These are phyloP conservation scores for Acer campestre DNA, from an alignment of 345 rosid species.

Conservation along the genomic window DNA sequence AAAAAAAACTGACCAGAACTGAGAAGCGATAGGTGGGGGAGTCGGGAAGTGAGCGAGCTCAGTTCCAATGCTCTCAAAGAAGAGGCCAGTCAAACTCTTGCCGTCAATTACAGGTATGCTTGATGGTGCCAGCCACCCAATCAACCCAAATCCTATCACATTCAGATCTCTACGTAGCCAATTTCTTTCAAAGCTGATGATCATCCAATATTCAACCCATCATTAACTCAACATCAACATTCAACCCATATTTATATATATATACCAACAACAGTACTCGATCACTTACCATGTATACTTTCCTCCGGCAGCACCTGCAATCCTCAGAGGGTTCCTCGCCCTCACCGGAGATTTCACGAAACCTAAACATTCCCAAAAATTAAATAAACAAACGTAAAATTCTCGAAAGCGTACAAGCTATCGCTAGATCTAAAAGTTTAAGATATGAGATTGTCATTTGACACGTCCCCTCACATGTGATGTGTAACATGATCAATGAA, in stretches of 20 bases:
- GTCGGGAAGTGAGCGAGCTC: slow-evolving; percentile 95
- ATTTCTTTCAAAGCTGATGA: slow-evolving; percentile 68
- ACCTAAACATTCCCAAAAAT: slow-evolving; percentile 28
- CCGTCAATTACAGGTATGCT: slow-evolving; percentile 84
- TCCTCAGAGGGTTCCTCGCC: slow-evolving; percentile 61
- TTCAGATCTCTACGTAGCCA: slow-evolving; percentile 79
- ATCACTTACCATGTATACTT: slow-evolving; percentile 59
- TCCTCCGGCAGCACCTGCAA: slow-evolving; percentile 56
- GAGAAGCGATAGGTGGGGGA: slow-evolving; percentile 70
- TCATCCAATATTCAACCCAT: neutral
- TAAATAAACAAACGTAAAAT: too few relatives aligned
- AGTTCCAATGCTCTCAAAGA: slow-evolving; percentile 89
- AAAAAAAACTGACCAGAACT: slow-evolving; percentile 50
- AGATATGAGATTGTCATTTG: too few relatives aligned
- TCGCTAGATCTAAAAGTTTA: too few relatives aligned
- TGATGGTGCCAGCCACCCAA: slow-evolving; percentile 94
- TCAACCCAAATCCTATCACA: slow-evolving; percentile 86
- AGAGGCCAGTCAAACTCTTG: slow-evolving; percentile 89
- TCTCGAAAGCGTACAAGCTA: too few relatives aligned
- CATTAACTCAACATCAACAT: too few relatives aligned
- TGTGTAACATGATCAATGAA: neutral
- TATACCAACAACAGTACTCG: too few relatives aligned
- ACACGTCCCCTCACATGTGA: too few relatives aligned
- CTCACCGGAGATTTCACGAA: slow-evolving; percentile 56
- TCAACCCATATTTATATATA: neutral